Percentiles rank a stretch among this genome's conserved stretches.
Evolutionary conservation across 345 rosid species (phyloP).

Genomic region (Corchorus capsularis): DNA sequence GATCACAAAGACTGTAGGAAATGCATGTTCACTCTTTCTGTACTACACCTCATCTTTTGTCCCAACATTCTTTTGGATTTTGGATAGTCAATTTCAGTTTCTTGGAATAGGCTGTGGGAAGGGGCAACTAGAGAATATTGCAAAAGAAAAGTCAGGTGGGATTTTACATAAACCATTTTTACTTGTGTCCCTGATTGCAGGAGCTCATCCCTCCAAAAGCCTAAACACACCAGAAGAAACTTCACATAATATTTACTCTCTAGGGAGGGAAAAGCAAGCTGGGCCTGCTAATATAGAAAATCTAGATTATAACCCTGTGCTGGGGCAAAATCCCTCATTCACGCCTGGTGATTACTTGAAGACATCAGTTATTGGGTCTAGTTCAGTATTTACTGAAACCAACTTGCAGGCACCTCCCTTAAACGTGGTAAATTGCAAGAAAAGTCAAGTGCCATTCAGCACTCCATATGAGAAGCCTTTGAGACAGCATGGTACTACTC

Average conservation of each 20-base stretch:
- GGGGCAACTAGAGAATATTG: neutral
- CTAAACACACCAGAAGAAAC: constrained; percentile 36
- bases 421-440: constrained; percentile 29
- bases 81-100: neutral
- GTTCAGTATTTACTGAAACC: constrained; percentile 37
- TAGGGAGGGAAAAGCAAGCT: constrained; percentile 31
- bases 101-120: neutral
- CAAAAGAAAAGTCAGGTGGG: neutral
- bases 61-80: neutral
- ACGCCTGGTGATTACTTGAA: constrained; percentile 34
- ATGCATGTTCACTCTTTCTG: neutral
- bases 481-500: constrained; percentile 25
- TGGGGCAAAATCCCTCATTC: constrained; percentile 37
- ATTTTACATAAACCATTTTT: neutral
- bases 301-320: constrained; percentile 30
- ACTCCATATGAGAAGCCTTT: constrained; percentile 28
- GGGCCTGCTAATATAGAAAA: constrained; percentile 33
- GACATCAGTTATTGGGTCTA: constrained; percentile 34
- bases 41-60: neutral
- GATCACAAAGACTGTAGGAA: neutral
- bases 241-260: constrained; percentile 28
- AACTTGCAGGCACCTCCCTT: constrained; percentile 35
- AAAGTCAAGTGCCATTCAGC: constrained; percentile 33
- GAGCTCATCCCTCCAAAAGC: constrained; percentile 35
- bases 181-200: constrained; percentile 36